Base-by-base conservation (phyloP, 2,329 filamentous ascomycete species). In the Hymenoscyphus fraxineus region DNA sequence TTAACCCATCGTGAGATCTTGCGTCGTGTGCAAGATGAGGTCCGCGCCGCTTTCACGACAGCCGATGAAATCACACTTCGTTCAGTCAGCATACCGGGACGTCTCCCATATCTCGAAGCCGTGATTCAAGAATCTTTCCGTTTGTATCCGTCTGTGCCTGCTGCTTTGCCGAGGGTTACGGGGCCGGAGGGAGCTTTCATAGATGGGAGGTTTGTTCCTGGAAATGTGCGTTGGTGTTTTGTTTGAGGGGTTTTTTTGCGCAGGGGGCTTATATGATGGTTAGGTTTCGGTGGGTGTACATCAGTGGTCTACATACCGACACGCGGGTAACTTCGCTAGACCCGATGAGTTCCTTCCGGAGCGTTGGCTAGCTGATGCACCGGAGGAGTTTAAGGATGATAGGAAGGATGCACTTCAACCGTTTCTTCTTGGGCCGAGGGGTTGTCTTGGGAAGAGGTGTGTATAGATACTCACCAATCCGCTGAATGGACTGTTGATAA, bases 41-140 rank as follows among this genome's bases (percentile, higher is more conserved):
- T 83, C 0, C 77, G 80, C 0, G 67, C 70, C 0, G 47, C 72
- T 0, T 82, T 81, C 61, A 61, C 62, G 0, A 67, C 60, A 0
- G 73, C 77, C 35, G 71, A 73, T 0, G 78, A 81, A 1, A 81
- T 83, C 56, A 76, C 70, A 19, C 64, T 79, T 10, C 65, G 65
- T 15, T 70, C 70, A 1, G 70, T 75, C 1, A 35, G 35, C 35
- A 6, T 35, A 10, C 35, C 35, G 9, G 19, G 39, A 6, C 7
- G 61, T 65, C 70, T 81, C 0, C 40, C 61, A 0, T 82, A 82
- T 61, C 74, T 81, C 68, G 67, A 75, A 3, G 80, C 80, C 1
- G 75, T 75, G n/a, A 67, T 82, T 2, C 70, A 80, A 0, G 81
- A 83, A 69, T 71, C 73, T 0, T 69, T 83, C 41, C 74, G 81